A percentile compares a stretch with the other conserved stretches of the same genome.
These are phyloP conservation scores for Mortierella polycephala DNA, from an alignment of 371 early-diverging fungal genomes.

Conservation along the genomic window DNA sequence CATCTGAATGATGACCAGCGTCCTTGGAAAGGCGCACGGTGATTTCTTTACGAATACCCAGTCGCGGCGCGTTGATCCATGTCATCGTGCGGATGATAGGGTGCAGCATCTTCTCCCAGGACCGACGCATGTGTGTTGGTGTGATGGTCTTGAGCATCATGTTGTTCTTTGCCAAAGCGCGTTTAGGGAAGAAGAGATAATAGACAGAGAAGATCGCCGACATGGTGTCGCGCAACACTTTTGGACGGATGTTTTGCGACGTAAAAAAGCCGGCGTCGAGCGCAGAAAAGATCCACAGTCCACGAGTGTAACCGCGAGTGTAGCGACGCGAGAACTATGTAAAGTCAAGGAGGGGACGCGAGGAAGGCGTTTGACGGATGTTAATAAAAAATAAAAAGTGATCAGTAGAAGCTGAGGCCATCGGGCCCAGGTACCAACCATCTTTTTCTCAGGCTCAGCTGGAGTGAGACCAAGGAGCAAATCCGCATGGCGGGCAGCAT, in stretches of 20 bases:
- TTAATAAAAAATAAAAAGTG: not conserved
- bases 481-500: conserved; percentile 66
- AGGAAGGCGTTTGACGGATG: not conserved
- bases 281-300: conserved; percentile 91
- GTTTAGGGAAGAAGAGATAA: conserved; percentile 88
- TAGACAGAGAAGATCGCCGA: conserved; percentile 81
- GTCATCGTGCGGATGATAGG: conserved; percentile 70
- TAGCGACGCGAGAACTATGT: conserved; percentile 70
- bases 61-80: conserved; percentile 62
- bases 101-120: conserved; percentile 90
- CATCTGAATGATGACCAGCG: conserved; percentile 36
- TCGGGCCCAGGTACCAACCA: conserved; percentile 60
- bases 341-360: no score
- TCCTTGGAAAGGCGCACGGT: conserved; percentile 60
- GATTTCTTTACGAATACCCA: conserved; percentile 68
- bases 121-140: conserved; percentile 86
- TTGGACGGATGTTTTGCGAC: conserved; percentile 84
- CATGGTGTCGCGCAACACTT: conserved; percentile 77
- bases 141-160: conserved; percentile 83
- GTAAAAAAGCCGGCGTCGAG: conserved; percentile 97
- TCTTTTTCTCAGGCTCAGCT: conserved; percentile 50
- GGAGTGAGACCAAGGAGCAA: conserved; percentile 47
- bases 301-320: conserved; percentile 91
- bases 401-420: not conserved
- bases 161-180: conserved; percentile 88